These are phyloP conservation scores for Dendrocalamus sinicus DNA, from an alignment of 176 grass and related monocot species.

Conservation along the genomic window DNA sequence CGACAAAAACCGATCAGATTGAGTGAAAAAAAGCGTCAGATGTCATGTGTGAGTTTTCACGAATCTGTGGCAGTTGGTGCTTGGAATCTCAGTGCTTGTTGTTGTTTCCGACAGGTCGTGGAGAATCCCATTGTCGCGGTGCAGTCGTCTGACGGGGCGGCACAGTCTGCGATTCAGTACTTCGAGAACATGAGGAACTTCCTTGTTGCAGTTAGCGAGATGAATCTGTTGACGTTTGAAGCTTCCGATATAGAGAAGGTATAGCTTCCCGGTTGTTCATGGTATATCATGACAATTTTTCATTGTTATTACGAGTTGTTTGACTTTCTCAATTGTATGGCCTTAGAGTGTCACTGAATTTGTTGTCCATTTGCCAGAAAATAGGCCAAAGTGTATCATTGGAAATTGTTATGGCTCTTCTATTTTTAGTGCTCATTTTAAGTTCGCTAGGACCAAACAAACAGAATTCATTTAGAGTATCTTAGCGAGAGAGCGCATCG, in stretches of 20 bases:
- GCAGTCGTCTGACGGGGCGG: conserved; percentile 68
- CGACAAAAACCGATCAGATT: not conserved
- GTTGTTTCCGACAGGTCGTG: conserved; percentile 52
- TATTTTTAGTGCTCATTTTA: not conserved
- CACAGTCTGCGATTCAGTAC: conserved; percentile 85
- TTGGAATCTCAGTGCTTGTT: not conserved
- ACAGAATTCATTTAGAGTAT: not conserved
- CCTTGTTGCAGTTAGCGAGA: conserved; percentile 69
- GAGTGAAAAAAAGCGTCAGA: not conserved
- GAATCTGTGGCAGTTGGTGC: not conserved
- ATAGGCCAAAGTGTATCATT: not conserved
- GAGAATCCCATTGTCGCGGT: conserved; percentile 66
- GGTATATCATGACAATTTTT: not conserved
- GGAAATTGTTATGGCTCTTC: not conserved
- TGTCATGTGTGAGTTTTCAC: not conserved
- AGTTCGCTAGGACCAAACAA: not conserved
- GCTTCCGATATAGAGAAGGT: conserved; percentile 88
- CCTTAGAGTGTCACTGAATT: not conserved
- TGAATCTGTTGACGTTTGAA: conserved; percentile 86
- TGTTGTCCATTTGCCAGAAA: not conserved
- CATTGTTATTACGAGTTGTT: not conserved
- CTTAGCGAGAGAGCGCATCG: not conserved
- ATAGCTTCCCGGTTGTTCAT: not conserved
- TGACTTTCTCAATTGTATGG: conserved; percentile 9
- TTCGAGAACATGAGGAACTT: conserved; percentile 95